A percentile compares a stretch with the other conserved stretches of the same genome.
phyloP scores from a whole-genome alignment of 306 rosid species.

The Ormosia emarginata region DNA sequence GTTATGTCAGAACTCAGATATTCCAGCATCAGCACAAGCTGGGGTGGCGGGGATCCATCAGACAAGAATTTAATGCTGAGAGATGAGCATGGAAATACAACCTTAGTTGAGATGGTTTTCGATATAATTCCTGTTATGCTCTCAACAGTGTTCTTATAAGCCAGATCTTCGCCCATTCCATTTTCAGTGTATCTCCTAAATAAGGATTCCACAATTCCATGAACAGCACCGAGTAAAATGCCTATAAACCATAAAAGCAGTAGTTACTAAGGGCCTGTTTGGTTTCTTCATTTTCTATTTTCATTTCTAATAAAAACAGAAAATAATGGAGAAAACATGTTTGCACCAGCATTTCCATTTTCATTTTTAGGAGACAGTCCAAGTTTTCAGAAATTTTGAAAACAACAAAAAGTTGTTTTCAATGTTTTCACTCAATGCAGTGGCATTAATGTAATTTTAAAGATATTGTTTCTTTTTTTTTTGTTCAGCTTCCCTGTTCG shows the following conservation, averaged over 20 bases:
- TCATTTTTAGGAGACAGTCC: too few species aligned
- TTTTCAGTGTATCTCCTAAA: constrained; percentile 90
- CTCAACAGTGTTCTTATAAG: constrained; percentile 96
- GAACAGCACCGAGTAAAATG: constrained; percentile 97
- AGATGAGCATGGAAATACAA: constrained; percentile 9
- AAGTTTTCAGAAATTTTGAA: too few species aligned
- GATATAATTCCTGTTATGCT: constrained; percentile 76
- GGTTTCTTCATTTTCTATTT: too few species aligned
- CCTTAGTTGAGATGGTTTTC: constrained; percentile 69
- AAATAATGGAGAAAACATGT: too few species aligned
- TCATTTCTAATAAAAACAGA: too few species aligned
- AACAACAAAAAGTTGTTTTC: too few species aligned
- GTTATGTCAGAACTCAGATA: not conserved
- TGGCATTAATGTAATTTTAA: too few species aligned
- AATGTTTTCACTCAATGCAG: too few species aligned
- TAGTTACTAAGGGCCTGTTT: not conserved
- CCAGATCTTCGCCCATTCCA: constrained; percentile 86
- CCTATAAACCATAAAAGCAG: constrained; percentile 45
- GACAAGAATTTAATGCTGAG: not conserved
- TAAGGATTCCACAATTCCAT: constrained; percentile 89
- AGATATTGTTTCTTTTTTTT: too few species aligned
- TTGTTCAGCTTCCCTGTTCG: too few species aligned
- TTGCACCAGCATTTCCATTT: too few species aligned
- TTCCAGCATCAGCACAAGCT: not conserved
- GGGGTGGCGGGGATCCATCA: not conserved